These are phyloP conservation scores for Suillus ampliporus DNA, from an alignment of 768 basidiomycete species.

Conservation along the genomic window DNA sequence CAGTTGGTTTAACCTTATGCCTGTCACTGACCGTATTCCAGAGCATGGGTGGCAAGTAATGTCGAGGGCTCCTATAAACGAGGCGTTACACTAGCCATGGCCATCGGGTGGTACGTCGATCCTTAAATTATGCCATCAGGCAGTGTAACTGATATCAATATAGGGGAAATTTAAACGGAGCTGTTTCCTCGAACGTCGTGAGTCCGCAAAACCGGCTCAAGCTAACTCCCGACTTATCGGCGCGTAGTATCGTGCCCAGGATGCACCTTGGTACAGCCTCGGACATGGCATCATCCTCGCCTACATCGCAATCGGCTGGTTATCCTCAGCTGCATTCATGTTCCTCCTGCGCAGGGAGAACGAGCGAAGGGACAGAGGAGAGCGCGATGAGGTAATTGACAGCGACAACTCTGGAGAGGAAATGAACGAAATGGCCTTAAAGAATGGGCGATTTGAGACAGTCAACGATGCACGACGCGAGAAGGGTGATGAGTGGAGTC, in stretches of 20 bases:
- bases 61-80: constrained; percentile 79
- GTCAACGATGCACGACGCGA: constrained; percentile 61
- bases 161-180: constrained; percentile 71
- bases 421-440: constrained; percentile 27
- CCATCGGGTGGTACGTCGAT: constrained; percentile 56
- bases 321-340: constrained; percentile 55
- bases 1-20: constrained; percentile 8
- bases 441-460: constrained; percentile 59
- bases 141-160: not conserved
- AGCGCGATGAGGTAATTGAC: constrained; percentile 69
- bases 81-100: constrained; percentile 70
- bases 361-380: constrained; percentile 63
- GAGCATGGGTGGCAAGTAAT: constrained; percentile 68
- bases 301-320: constrained; percentile 70
- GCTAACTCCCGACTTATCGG: not conserved
- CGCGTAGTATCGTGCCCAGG: constrained; percentile 63
- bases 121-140: constrained; percentile 23
- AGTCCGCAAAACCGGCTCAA: constrained; percentile 28
- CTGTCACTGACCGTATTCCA: not conserved
- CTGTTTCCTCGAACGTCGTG: constrained; percentile 69
- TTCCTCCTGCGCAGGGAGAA: constrained; percentile 63
- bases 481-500: constrained; percentile 78
- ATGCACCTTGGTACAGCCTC: constrained; percentile 70
- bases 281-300: constrained; percentile 73
- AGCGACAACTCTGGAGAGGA: constrained; percentile 53